A percentile compares a stretch with the other conserved stretches of the same genome.
These are phyloP conservation scores for Besnoitia besnoiti DNA, from an alignment of 169 alveolate species.

Conservation along the genomic window DNA sequence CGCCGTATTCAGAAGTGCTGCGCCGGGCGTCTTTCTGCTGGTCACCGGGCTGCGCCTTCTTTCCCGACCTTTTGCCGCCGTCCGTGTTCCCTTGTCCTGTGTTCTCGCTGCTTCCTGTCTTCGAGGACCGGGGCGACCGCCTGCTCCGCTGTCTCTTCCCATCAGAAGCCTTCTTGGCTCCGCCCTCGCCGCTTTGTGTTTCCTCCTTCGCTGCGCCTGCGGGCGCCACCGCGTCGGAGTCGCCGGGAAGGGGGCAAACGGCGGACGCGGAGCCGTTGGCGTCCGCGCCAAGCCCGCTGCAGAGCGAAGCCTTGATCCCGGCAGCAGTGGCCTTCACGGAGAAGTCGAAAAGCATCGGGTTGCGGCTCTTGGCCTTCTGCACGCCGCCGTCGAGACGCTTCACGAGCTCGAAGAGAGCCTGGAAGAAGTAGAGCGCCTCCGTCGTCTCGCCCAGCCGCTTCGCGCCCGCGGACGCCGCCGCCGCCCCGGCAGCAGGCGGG, in stretches of 20 bases:
- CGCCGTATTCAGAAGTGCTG: no score
- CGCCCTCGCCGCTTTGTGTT: no score
- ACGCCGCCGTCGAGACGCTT: background rate
- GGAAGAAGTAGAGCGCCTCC: background rate
- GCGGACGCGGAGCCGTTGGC: background rate
- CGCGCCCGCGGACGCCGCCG: background rate
- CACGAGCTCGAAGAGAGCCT: background rate
- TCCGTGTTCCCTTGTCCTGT: no score
- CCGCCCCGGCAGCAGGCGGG: background rate
- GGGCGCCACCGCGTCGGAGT: background rate
- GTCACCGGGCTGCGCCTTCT: no score
- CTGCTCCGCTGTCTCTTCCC: no score
- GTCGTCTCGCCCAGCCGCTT: background rate
- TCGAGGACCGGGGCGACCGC: no score
- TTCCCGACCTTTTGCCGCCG: no score
- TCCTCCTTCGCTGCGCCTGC: background rate
- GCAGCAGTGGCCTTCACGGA: background rate
- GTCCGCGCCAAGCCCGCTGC: background rate
- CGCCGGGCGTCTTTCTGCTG: no score
- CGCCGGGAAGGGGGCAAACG: background rate
- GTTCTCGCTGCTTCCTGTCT: no score
- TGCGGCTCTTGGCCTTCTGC: background rate
- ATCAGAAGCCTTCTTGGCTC: no score
- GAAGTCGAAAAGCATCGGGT: conserved; percentile 15
- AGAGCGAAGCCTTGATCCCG: background rate